Evolutionary conservation across 176 grass and related monocot species (phyloP).

Genomic region (Saccharum officinarum): DNA sequence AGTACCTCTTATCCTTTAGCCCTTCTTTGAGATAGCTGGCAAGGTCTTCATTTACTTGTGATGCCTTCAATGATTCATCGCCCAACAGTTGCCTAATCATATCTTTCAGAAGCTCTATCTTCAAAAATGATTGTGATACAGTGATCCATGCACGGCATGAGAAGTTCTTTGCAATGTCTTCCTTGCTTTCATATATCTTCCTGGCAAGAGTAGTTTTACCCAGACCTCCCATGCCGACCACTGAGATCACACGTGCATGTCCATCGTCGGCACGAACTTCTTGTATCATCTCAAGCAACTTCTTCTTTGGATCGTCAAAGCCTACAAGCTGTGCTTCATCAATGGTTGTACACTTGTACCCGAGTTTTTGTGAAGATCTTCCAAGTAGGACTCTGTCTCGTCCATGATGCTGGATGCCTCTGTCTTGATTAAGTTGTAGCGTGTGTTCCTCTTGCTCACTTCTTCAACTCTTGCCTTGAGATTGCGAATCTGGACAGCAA

Average conservation of each 20-base stretch:
- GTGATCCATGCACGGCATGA: constrained; percentile 26
- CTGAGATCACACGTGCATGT: too few species aligned
- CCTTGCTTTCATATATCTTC: not conserved
- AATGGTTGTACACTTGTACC: not conserved
- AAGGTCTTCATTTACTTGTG: not conserved
- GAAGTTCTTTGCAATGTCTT: not conserved
- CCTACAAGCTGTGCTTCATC: not conserved
- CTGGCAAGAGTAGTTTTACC: constrained; percentile 35
- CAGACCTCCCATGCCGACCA: constrained; percentile 28
- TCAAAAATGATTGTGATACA: constrained; percentile 29
- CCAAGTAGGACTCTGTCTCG: not conserved
- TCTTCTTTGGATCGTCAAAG: not conserved
- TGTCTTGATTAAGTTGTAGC: not conserved
- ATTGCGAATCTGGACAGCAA: constrained; percentile 2
- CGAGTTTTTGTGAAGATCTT: too few species aligned
- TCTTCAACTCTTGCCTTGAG: constrained; percentile 37
- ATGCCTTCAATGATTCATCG: not conserved
- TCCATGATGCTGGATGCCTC: not conserved
- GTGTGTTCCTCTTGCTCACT: constrained; percentile 12
- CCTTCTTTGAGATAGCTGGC: not conserved
- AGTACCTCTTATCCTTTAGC: not conserved
- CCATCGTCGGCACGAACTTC: too few species aligned
- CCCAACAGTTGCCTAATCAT: constrained; percentile 5
- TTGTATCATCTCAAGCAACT: not conserved
- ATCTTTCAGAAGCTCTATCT: not conserved